Evolutionary conservation across 805 yeast genomes (phyloP), one percentile per base, ranked within the genome.

Genomic region (Jamesozyma piceae): DNA sequence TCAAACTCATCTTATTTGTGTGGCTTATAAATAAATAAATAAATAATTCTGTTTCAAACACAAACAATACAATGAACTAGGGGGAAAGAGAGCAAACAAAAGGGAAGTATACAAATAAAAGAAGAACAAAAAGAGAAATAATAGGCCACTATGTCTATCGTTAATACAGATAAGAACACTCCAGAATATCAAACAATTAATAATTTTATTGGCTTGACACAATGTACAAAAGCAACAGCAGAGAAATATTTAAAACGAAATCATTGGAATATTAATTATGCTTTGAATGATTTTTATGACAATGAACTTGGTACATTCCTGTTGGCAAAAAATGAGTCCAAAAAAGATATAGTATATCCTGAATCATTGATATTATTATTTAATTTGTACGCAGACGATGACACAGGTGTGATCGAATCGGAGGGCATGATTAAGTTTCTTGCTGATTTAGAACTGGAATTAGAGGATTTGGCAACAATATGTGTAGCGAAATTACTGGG

Each of bases 391-490:
- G 47, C 53, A 3, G 48, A 54, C 11, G 43, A 35, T 15, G 54
- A 49, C 20, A 57, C 55, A 0, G 55, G 58, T 13, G 62, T 57
- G 1, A 84, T 88, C 31, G 90, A 79, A 21, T 69, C 84, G 9
- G 92, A 86, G 44, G 96, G 95, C 0, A 82, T 96, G 0, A 59
- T 89, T 9, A 50, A 56, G 32, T 85, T 80, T 52, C 65, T 90
- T 19, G 69, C 68, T 14, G 95, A 81, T 51, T 63, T 90, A 37
- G 78, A 74, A 0, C 68, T 81, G 31, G 77, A 77, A 13, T 81
- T 88, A 1, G 97, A 90, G 50, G 88, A 89, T 55, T 68, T 77
- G 8, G 73, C 68, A 5, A 80, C 86, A 2, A 66, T 90, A 35
- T 77, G 83, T 1, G 58, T 90, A 10, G 86, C 92, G 0, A 79